These are phyloP conservation scores for Macrotyloma uniflorum DNA, from an alignment of 306 rosid species.

Conservation along the genomic window DNA sequence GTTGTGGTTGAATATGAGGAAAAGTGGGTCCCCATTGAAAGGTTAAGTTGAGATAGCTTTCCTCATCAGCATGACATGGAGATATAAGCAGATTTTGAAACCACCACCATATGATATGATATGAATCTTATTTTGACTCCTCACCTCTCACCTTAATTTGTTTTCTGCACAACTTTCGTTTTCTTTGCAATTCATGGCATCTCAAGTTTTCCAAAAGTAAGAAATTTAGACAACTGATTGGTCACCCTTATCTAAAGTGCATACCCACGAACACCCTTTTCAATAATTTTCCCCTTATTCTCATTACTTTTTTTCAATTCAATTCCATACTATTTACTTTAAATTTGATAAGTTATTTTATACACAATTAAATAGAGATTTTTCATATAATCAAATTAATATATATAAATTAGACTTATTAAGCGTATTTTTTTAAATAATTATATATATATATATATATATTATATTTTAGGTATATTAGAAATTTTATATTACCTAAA, in stretches of 20 bases:
- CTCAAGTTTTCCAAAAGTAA: conserved; percentile 35
- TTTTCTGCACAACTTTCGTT: conserved; percentile 17
- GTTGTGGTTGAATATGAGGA: conserved; percentile 32
- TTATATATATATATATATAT: no score
- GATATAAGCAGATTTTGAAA: conserved; percentile 34
- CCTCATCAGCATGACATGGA: conserved; percentile 38
- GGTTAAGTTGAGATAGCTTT: conserved; percentile 40
- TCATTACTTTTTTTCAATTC: conserved; percentile 6
- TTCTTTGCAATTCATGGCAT: conserved; percentile 26
- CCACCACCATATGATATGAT: neutral
- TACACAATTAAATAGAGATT: no score
- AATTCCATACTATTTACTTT: neutral
- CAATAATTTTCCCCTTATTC: neutral
- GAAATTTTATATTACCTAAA: no score
- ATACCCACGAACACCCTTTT: neutral
- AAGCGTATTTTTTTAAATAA: no score
- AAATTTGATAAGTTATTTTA: neutral
- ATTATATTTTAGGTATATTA: no score
- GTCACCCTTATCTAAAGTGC: conserved; percentile 23
- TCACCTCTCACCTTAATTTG: conserved; percentile 28
- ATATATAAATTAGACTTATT: no score
- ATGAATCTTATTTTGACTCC: conserved; percentile 15
- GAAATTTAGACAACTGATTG: conserved; percentile 20
- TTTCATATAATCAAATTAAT: no score
- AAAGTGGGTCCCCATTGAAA: conserved; percentile 45